phyloP scores from a whole-genome alignment of 371 early-diverging fungal genomes.

The Mucor saturninus region DNA sequence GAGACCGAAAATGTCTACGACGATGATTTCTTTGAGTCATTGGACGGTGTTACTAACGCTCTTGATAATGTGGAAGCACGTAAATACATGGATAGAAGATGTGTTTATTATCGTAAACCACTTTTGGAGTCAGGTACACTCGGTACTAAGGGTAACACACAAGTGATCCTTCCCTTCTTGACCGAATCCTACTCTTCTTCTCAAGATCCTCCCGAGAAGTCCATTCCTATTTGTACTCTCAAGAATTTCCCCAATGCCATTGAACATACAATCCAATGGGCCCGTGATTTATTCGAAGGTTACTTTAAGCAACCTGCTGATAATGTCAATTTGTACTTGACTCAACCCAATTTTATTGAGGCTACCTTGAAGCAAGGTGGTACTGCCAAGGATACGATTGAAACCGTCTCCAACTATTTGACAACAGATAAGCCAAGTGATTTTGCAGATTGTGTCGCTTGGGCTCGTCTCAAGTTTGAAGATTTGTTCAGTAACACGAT shows the following conservation, averaged over 20 bases:
- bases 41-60: slow-evolving; percentile 98
- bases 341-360: slow-evolving; percentile 84
- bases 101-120: slow-evolving; percentile 95
- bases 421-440: slow-evolving; percentile 79
- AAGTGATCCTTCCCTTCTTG: slow-evolving; percentile 91
- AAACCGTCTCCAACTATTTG: slow-evolving; percentile 72
- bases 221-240: slow-evolving; percentile 99
- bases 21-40: slow-evolving; percentile 90
- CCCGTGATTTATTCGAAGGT: slow-evolving; percentile 97
- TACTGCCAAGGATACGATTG: slow-evolving; percentile 78
- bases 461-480: slow-evolving; percentile 95
- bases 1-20: slow-evolving; percentile 97
- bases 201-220: slow-evolving; percentile 98
- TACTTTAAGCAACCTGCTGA: slow-evolving; percentile 92
- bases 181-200: slow-evolving; percentile 99
- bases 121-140: slow-evolving; percentile 99
- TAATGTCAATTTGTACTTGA: slow-evolving; percentile 91
- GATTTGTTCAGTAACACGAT: slow-evolving; percentile 93
- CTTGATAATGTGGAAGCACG: slow-evolving; percentile 99
- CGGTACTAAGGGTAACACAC: slow-evolving; percentile 99
- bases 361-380: slow-evolving; percentile 79
- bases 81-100: slow-evolving; percentile 96
- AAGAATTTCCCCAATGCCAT: slow-evolving; percentile 99
- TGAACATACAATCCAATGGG: slow-evolving; percentile 99
- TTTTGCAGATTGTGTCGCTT: slow-evolving; percentile 91